These are phyloP conservation scores for Chaetoceros muelleri DNA, from an alignment of 108 stramenopile genomes.

Conservation along the genomic window DNA sequence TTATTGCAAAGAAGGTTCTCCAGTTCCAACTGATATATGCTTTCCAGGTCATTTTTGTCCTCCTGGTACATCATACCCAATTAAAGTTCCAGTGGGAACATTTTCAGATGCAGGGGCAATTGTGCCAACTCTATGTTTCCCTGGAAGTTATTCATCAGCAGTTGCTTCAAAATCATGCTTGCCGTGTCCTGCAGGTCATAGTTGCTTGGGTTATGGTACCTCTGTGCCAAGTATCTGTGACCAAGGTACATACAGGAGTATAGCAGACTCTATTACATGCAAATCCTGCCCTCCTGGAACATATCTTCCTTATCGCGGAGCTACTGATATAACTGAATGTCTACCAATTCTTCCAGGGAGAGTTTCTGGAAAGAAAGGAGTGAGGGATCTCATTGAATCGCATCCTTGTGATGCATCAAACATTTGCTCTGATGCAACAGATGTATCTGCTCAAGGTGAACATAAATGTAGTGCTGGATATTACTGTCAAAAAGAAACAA, in stretches of 20 bases:
- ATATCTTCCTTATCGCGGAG: conserved; percentile 45
- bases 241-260: conserved; percentile 63
- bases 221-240: conserved; percentile 72
- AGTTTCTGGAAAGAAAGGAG: conserved; percentile 55
- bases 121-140: conserved; percentile 74
- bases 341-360: conserved; percentile 66
- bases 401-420: conserved; percentile 55
- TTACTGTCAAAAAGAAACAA: conserved; percentile 36
- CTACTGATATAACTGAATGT: conserved; percentile 72
- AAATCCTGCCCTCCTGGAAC: conserved; percentile 70
- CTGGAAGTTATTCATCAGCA: conserved; percentile 77
- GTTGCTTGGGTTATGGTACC: conserved; percentile 73
- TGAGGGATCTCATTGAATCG: conserved; percentile 32
- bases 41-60: conserved; percentile 79
- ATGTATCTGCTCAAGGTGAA: conserved; percentile 40
- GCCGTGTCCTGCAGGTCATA: conserved; percentile 66
- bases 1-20: conserved; percentile 53
- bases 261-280: conserved; percentile 66
- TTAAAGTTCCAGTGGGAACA: conserved; percentile 55
- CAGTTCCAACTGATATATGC: conserved; percentile 51
- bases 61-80: conserved; percentile 39
- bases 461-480: conserved; percentile 60
- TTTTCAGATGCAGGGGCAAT: conserved; percentile 57
- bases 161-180: conserved; percentile 39
- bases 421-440: conserved; percentile 57